Evolutionary conservation across 2,329 filamentous ascomycete species (phyloP).

Genomic region (Lachnellula suecica): DNA sequence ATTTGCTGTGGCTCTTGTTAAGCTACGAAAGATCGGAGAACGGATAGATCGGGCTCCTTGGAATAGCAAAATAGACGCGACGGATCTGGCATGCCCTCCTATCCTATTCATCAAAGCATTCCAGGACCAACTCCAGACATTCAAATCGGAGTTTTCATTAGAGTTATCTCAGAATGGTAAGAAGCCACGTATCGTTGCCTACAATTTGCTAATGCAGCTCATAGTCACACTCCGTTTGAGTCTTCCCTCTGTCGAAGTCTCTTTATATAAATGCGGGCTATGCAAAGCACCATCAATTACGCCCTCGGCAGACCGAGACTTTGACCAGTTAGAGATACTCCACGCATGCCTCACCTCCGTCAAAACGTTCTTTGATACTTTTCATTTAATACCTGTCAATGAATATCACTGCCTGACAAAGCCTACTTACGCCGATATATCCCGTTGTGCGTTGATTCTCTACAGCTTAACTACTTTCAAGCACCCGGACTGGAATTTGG

Average conservation of each 20-base stretch:
- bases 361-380: slow-evolving; percentile 14
- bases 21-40: slow-evolving; percentile 12
- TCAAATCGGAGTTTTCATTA: slow-evolving; percentile 1
- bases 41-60: slow-evolving; percentile 15
- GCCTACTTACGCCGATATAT: slow-evolving; percentile 30
- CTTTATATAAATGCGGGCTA: slow-evolving; percentile 17
- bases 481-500: slow-evolving; percentile 39
- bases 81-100: slow-evolving; percentile 1
- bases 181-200: not conserved
- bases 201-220: not conserved
- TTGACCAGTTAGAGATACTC: slow-evolving; percentile 19
- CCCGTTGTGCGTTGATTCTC: slow-evolving; percentile 35
- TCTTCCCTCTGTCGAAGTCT: slow-evolving; percentile 6
- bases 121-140: slow-evolving; percentile 5
- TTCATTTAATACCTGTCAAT: slow-evolving; percentile 7
- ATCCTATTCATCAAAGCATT: slow-evolving; percentile 16
- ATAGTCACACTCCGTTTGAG: slow-evolving; percentile 8
- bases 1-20: slow-evolving; percentile 7
- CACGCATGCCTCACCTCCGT: slow-evolving; percentile 15
- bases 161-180: slow-evolving; percentile 12
- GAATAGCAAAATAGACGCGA: slow-evolving; percentile 1
- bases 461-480: slow-evolving; percentile 37
- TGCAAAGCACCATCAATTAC: slow-evolving; percentile 8
- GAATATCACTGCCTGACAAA: slow-evolving; percentile 14
- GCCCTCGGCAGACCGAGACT: slow-evolving; percentile 3